phyloP scores from a whole-genome alignment of 2,329 filamentous ascomycete species.

The Purpureocillium lavendulum region DNA sequence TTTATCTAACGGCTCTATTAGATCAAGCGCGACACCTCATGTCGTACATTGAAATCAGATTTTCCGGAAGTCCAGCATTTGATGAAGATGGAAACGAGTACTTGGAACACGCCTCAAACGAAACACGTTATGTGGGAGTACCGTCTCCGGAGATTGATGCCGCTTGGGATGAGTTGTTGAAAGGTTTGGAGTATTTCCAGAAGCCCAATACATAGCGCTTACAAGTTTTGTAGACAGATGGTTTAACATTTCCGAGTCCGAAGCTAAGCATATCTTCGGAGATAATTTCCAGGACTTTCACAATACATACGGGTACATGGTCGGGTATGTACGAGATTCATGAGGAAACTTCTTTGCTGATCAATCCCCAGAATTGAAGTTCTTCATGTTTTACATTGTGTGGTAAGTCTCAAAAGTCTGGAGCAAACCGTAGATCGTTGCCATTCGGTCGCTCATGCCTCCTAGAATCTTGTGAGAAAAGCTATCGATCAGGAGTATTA shows the following conservation, averaged over 20 bases:
- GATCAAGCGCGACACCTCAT: neutral
- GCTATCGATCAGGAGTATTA: neutral
- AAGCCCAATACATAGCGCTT: neutral
- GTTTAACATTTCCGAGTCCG: neutral
- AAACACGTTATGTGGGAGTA: neutral
- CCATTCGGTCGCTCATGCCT: neutral
- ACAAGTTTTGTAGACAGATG: neutral
- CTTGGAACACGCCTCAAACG: neutral
- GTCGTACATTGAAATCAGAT: neutral
- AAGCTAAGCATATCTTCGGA: neutral
- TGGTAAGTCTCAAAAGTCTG: neutral
- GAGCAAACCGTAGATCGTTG: neutral
- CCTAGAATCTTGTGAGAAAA: neutral
- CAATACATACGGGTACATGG: neutral
- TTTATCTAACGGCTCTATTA: neutral
- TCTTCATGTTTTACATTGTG: neutral
- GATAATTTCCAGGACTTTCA: neutral
- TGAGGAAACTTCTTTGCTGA: neutral
- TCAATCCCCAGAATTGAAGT: neutral
- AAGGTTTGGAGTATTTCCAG: neutral
- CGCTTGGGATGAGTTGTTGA: neutral
- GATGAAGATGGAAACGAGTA: neutral
- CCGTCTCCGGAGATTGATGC: neutral
- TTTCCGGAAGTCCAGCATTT: neutral
- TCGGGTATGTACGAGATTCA: neutral